Evolutionary conservation across 805 yeast species (phyloP), one percentile per base, ranked within the genome.

Genomic region (Naumovozyma baii): DNA sequence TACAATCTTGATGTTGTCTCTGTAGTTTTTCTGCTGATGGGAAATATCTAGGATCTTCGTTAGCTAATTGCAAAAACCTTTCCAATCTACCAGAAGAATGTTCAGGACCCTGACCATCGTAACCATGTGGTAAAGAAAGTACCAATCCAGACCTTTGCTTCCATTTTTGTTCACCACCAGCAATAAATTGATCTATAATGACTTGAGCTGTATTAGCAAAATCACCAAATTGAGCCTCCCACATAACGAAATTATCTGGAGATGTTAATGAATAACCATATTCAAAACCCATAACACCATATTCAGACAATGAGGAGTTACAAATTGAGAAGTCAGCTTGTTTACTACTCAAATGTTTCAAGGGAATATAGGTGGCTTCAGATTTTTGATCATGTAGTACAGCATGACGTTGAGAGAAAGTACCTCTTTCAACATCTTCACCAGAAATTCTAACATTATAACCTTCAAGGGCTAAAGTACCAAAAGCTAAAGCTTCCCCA

Each of bases 221-320:
- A 70, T 92, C 99, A 77, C 99, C 99, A 56, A 92, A 92, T 73
- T 92, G 99, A 42, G 97, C 98, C 71, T 92, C 99, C 99, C 99
- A 92, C 72, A 83, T 81, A 38, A 90, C 96, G 43, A 85, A 76
- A 40, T 96, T 92, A 61, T 92, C 96, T 52, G 99, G 99, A 38
- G 94, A 84, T 45, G 96, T 85, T 67, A 92, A 74, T 5, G 97
- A 90, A 73, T 92, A 92, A 70, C 99, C 99, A 63, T 92, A 92
- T 70, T 92, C 99, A 64, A 85, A 92, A 54, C 98, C 97, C 90
- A 92, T 82, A 42, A 86, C 96, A 77, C 99, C 99, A 65, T 88
- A 92, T 72, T 92, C 99, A 33, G 96, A 88, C 57, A 92, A 74
- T 10, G 96, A 87, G 5, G 98, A 92, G 78, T 92, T 92, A 36